Conservation (phyloP, 2,329 filamentous ascomycete species). For the Xylaria sp. region DNA sequence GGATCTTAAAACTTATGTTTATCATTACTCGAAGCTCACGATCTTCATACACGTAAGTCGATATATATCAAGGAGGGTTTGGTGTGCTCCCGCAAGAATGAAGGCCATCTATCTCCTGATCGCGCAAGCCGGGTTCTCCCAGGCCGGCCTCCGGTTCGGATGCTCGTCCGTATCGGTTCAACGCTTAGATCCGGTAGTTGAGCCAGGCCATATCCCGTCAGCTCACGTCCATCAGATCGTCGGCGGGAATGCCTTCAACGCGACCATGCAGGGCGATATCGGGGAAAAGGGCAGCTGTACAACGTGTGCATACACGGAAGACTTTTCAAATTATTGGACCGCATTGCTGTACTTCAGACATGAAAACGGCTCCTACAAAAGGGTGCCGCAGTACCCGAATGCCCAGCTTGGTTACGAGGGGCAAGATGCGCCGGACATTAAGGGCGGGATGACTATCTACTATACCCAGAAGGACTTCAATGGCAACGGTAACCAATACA, state of each 20-base stretch:
- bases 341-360: constrained; percentile 49
- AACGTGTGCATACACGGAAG: constrained; percentile 49
- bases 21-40: neutral
- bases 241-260: constrained; percentile 50
- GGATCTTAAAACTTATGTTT: neutral
- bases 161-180: constrained; percentile 48
- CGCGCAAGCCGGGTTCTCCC: constrained; percentile 44
- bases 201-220: constrained; percentile 47
- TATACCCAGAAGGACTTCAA: constrained; percentile 49
- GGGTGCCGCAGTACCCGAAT: constrained; percentile 47
- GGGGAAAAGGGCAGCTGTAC: constrained; percentile 47
- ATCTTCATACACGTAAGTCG: neutral
- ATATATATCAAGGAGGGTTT: neutral
- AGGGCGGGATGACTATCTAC: constrained; percentile 51
- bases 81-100: constrained; percentile 15
- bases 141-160: constrained; percentile 49
- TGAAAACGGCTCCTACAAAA: constrained; percentile 49
- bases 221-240: constrained; percentile 50
- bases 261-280: constrained; percentile 48
- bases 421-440: constrained; percentile 45
- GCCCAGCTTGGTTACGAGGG: constrained; percentile 36
- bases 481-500: constrained; percentile 50
- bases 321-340: constrained; percentile 51
- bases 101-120: constrained; percentile 24
- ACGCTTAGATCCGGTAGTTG: constrained; percentile 49